These are phyloP conservation scores for Diaporthe sp. DNA, from an alignment of 2,329 filamentous ascomycete species.

Conservation along the genomic window DNA sequence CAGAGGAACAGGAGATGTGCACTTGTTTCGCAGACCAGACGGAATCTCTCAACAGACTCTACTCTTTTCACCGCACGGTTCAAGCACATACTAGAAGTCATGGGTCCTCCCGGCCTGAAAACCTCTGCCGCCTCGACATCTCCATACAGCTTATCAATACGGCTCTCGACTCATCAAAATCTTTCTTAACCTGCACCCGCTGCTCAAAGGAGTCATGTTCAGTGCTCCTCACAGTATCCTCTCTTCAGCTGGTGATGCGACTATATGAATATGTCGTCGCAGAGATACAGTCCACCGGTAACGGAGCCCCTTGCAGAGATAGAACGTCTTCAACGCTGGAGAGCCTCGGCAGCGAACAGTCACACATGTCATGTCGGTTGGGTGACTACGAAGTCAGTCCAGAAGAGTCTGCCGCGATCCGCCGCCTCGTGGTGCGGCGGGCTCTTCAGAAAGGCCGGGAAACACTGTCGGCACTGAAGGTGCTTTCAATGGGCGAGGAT, in stretches of 20 bases:
- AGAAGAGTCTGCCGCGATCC: neutral
- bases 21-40: neutral
- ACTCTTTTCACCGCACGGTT: neutral
- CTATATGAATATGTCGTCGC: neutral
- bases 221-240: neutral
- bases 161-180: neutral
- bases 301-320: neutral
- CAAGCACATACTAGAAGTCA: neutral
- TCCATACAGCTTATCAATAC: neutral
- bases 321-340: neutral
- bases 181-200: neutral
- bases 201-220: constrained; percentile 3
- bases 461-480: neutral
- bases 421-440: neutral
- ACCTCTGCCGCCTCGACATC: neutral
- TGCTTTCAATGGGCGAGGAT: neutral
- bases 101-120: neutral
- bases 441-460: neutral
- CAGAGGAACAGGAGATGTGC: neutral
- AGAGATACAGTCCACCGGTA: neutral
- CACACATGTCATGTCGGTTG: neutral
- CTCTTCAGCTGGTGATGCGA: neutral
- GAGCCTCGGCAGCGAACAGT: neutral
- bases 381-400: constrained; percentile 6
- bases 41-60: neutral